Conservation (phyloP, 306 rosid genomes). For the Notholithocarpus densiflorus region DNA sequence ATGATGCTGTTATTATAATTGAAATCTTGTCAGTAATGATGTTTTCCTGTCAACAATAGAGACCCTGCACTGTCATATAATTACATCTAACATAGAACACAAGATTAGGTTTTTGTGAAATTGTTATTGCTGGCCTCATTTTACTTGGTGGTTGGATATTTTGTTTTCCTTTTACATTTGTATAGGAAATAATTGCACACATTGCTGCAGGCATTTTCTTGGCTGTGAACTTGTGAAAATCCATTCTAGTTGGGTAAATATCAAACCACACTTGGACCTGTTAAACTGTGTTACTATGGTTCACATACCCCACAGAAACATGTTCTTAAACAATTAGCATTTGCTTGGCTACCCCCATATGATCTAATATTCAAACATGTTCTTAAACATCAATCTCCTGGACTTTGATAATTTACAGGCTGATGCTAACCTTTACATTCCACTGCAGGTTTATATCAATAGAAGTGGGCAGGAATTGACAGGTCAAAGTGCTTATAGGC, state of each 20-base stretch:
- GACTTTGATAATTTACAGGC: not conserved
- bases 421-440: slow-evolving; percentile 22
- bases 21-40: not conserved
- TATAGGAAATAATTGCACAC: too few species aligned
- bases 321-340: not conserved
- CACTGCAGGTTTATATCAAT: slow-evolving; percentile 67
- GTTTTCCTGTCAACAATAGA: not conserved
- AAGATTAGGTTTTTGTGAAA: not conserved
- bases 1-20: not conserved
- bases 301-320: not conserved
- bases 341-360: not conserved
- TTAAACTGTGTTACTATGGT: not conserved
- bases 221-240: not conserved
- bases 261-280: not conserved
- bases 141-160: not conserved
- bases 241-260: not conserved
- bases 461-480: slow-evolving; percentile 68
- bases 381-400: not conserved
- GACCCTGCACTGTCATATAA: not conserved
- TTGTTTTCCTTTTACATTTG: not conserved
- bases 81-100: not conserved
- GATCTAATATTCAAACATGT: not conserved
- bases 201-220: too few species aligned
- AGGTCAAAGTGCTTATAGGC: slow-evolving; percentile 60
- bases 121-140: not conserved